Evolutionary conservation across 352 stramenopile genomes (phyloP).

Genomic region (Globisporangium iwayamae): DNA sequence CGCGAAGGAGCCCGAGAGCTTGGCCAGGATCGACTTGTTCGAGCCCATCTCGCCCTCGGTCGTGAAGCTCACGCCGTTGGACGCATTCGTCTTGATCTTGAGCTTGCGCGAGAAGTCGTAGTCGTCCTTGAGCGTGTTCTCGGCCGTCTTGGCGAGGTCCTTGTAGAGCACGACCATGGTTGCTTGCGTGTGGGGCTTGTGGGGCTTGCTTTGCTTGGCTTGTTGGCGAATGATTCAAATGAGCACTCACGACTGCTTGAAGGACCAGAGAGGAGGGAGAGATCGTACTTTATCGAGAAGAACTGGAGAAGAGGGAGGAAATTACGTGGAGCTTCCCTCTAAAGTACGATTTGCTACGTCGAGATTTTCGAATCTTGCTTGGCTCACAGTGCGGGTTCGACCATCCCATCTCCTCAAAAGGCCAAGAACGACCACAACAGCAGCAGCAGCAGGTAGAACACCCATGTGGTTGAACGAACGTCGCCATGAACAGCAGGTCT

Average conservation of each 20-base stretch:
- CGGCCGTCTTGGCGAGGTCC: slow-evolving; percentile 82
- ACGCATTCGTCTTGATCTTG: slow-evolving; percentile 88
- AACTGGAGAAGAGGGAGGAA: slow-evolving; percentile 11
- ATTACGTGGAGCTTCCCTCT: slow-evolving; percentile 16
- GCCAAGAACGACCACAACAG: neutral
- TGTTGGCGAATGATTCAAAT: slow-evolving; percentile 52
- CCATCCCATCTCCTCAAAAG: neutral
- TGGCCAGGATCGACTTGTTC: slow-evolving; percentile 87
- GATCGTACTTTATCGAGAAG: neutral
- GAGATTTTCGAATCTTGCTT: slow-evolving; percentile 11
- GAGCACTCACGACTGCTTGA: neutral
- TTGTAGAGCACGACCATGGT: slow-evolving; percentile 82
- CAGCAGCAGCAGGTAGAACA: neutral
- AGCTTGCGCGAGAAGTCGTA: slow-evolving; percentile 90
- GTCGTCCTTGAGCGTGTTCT: slow-evolving; percentile 85
- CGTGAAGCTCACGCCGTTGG: slow-evolving; percentile 83
- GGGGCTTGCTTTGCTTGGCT: slow-evolving; percentile 11
- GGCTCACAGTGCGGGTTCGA: neutral
- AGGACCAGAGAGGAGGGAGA: slow-evolving; percentile 6
- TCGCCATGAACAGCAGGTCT: neutral
- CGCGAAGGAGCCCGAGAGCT: slow-evolving; percentile 74
- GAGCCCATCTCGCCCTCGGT: slow-evolving; percentile 81
- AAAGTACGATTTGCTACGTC: slow-evolving; percentile 33
- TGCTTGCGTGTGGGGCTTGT: slow-evolving; percentile 1
- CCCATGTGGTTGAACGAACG: neutral